Conservation (phyloP, 2,329 filamentous ascomycete species). For the Talaromyces amestolkiae region DNA sequence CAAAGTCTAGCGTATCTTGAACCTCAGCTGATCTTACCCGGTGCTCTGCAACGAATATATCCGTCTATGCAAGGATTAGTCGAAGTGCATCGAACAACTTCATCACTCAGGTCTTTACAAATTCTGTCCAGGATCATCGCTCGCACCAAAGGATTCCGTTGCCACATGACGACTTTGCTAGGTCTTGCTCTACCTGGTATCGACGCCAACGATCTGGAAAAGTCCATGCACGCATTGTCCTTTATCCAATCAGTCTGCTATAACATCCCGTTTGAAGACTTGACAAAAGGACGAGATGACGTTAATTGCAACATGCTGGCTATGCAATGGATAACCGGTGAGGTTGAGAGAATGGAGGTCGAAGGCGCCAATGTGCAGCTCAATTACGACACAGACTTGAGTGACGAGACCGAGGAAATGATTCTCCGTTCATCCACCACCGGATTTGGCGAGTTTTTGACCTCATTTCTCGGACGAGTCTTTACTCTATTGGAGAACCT, state of each 20-base stretch:
- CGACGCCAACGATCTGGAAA: constrained; percentile 95
- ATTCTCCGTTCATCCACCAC: constrained; percentile 93
- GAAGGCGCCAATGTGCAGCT: constrained; percentile 82
- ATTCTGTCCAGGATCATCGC: constrained; percentile 90
- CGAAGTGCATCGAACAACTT: constrained; percentile 93
- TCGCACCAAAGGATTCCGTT: constrained; percentile 90
- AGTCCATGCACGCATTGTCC: constrained; percentile 89
- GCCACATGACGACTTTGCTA: constrained; percentile 91
- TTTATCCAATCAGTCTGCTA: constrained; percentile 96
- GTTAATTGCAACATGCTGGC: constrained; percentile 74
- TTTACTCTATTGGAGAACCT: constrained; percentile 95
- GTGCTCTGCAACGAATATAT: constrained; percentile 92
- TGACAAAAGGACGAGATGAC: constrained; percentile 66
- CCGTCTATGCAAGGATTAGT: constrained; percentile 94
- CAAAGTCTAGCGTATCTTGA: constrained; percentile 89
- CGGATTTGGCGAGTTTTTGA: constrained; percentile 86
- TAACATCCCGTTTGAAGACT: constrained; percentile 85
- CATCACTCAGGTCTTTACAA: constrained; percentile 86
- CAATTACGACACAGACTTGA: constrained; percentile 77
- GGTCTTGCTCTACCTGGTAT: constrained; percentile 91
- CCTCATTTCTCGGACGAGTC: constrained; percentile 86
- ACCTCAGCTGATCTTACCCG: constrained; percentile 85
- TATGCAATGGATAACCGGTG: constrained; percentile 87
- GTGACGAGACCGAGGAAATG: constrained; percentile 79
- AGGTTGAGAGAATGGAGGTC: constrained; percentile 90